A percentile compares a stretch with the other conserved stretches of the same genome.
phyloP scores from a whole-genome alignment of 2,329 filamentous ascomycete species.

The Thelonectria discophora region DNA sequence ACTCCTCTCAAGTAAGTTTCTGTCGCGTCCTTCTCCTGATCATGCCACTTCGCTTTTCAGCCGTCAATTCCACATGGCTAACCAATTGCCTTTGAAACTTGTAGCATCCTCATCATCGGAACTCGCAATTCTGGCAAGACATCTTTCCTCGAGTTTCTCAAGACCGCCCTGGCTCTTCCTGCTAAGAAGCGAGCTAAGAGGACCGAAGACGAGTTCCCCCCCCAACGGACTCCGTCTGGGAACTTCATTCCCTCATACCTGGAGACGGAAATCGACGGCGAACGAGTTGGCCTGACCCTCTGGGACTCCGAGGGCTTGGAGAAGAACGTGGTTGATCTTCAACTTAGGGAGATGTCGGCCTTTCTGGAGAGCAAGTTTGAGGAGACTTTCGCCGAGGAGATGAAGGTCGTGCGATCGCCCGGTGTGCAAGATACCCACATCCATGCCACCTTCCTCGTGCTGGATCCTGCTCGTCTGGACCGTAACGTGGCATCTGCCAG shows the following conservation, averaged over 20 bases:
- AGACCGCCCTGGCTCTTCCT: slow-evolving; percentile 84
- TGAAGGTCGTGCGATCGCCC: slow-evolving; percentile 93
- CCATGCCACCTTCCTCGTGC: slow-evolving; percentile 90
- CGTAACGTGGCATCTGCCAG: slow-evolving; percentile 78
- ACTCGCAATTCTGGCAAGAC: slow-evolving; percentile 91
- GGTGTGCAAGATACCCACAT: slow-evolving; percentile 97
- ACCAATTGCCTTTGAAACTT: slow-evolving; percentile 26
- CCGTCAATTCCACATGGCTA: slow-evolving; percentile 18
- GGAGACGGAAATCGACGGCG: slow-evolving; percentile 92
- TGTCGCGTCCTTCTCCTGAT: background rate
- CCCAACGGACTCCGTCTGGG: slow-evolving; percentile 63
- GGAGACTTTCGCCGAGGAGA: slow-evolving; percentile 96
- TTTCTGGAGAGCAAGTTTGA: slow-evolving; percentile 99
- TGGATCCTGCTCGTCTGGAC: slow-evolving; percentile 88
- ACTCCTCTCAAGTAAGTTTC: slow-evolving; percentile 94
- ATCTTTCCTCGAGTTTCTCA: slow-evolving; percentile 95
- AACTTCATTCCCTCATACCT: slow-evolving; percentile 89
- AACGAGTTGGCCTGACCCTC: slow-evolving; percentile 89
- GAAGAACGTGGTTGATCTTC: slow-evolving; percentile 93
- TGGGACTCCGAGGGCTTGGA: slow-evolving; percentile 98
- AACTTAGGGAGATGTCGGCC: slow-evolving; percentile 87
- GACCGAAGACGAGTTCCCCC: slow-evolving; percentile 67
- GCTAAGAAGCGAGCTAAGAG: slow-evolving; percentile 74
- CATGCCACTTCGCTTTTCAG: background rate
- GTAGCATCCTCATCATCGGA: slow-evolving; percentile 88